A percentile compares a stretch with the other conserved stretches of the same genome.
phyloP scores from a whole-genome alignment of 805 yeast genomes.

The Metschnikowia cubensis region DNA sequence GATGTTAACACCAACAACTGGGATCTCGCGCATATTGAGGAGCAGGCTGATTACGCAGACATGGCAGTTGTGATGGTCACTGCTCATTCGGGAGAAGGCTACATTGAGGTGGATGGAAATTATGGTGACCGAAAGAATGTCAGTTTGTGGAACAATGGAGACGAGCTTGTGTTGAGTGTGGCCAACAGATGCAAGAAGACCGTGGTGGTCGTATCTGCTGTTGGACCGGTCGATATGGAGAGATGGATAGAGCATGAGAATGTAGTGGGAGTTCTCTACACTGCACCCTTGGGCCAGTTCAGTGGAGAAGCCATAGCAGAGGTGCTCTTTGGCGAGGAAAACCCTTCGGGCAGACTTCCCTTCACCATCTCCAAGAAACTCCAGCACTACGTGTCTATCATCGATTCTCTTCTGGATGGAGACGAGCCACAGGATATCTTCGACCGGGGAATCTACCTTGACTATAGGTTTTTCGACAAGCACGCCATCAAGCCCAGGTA shows the following conservation, averaged over 20 bases:
- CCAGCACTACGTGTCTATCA: constrained; percentile 43
- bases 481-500: constrained; percentile 52
- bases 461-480: constrained; percentile 57
- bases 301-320: constrained; percentile 57
- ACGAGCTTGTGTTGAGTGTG: constrained; percentile 46
- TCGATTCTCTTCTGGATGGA: constrained; percentile 30
- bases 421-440: constrained; percentile 40
- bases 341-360: constrained; percentile 62
- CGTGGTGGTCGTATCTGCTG: constrained; percentile 55
- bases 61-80: constrained; percentile 52
- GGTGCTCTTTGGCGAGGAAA: constrained; percentile 55
- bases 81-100: constrained; percentile 58
- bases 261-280: constrained; percentile 52
- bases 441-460: constrained; percentile 48
- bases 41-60: constrained; percentile 47
- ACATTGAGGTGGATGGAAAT: constrained; percentile 53
- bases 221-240: constrained; percentile 60
- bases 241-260: constrained; percentile 54
- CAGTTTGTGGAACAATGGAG: constrained; percentile 56
- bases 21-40: constrained; percentile 42
- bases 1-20: constrained; percentile 45
- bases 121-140: constrained; percentile 55
- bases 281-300: constrained; percentile 56
- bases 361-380: constrained; percentile 56
- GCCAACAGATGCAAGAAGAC: constrained; percentile 51